These are phyloP conservation scores for Globisporangium paroecandrum DNA, from an alignment of 352 stramenopile genomes.

Conservation along the genomic window DNA sequence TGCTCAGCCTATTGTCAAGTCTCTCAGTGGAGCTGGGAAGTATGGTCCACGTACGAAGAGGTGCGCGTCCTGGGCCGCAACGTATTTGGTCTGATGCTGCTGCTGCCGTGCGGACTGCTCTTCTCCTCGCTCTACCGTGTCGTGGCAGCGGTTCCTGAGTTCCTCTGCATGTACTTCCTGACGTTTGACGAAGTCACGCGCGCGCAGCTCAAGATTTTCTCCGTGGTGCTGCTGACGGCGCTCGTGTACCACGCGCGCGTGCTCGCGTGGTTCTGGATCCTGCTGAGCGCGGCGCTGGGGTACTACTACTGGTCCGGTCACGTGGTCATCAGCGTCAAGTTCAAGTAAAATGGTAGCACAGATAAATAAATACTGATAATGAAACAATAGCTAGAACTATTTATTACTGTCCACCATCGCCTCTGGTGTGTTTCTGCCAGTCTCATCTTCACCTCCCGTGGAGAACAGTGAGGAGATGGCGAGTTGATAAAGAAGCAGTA, in stretches of 20 bases:
- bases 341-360: constrained; percentile 11
- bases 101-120: constrained; percentile 20
- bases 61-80: constrained; percentile 32
- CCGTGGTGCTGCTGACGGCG: constrained; percentile 19
- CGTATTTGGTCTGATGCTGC: constrained; percentile 18
- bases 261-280: constrained; percentile 42
- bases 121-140: constrained; percentile 34
- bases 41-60: constrained; percentile 36
- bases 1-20: background rate
- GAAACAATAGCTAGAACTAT: constrained; percentile 1
- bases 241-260: constrained; percentile 31
- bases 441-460: too few species aligned
- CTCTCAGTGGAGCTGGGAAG: constrained; percentile 1
- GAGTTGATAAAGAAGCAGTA: background rate
- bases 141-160: constrained; percentile 22
- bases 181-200: constrained; percentile 42
- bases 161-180: constrained; percentile 23
- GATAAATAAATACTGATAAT: background rate
- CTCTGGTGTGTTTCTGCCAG: too few species aligned
- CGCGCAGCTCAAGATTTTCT: constrained; percentile 40
- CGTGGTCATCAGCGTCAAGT: constrained; percentile 25
- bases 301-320: constrained; percentile 62
- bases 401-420: background rate
- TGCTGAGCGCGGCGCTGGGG: constrained; percentile 12
- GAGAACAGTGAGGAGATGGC: too few species aligned